Percentiles rank a stretch among this genome's conserved stretches.
Evolutionary conservation across 2,329 filamentous ascomycete genomes (phyloP).

Genomic region (Pseudocercospora pini-densiflorae): DNA sequence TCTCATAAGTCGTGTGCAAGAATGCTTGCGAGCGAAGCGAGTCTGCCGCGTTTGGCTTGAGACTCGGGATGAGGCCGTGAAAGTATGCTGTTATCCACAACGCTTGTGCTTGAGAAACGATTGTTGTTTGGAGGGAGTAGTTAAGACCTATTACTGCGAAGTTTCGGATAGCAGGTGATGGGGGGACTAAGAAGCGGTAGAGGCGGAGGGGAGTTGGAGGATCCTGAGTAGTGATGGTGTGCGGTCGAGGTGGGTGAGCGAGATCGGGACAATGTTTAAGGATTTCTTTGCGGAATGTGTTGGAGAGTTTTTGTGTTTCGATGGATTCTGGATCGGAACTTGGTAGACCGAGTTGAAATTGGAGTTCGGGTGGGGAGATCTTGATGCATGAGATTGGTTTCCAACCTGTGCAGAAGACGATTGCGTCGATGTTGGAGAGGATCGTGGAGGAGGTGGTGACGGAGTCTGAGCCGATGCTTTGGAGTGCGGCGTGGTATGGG

Average conservation of each 20-base stretch:
- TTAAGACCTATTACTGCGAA: conserved; percentile 14
- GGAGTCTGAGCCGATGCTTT: neutral
- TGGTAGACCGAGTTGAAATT: neutral
- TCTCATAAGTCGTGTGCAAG: conserved; percentile 10
- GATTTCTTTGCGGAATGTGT: neutral
- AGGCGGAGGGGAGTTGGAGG: neutral
- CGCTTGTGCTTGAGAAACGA: conserved; percentile 14
- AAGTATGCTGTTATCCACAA: conserved; percentile 22
- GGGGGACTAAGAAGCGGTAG: conserved; percentile 14
- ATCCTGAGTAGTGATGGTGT: neutral
- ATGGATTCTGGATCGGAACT: neutral
- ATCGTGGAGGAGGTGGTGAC: neutral
- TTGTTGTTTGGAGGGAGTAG: conserved; percentile 13
- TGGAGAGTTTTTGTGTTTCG: neutral
- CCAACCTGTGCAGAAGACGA: conserved; percentile 16
- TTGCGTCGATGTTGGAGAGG: neutral
- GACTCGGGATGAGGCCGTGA: neutral
- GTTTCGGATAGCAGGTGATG: neutral
- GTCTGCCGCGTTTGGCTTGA: neutral
- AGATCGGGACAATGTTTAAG: neutral
- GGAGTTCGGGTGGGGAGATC: conserved; percentile 1
- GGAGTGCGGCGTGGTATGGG: conserved; percentile 14
- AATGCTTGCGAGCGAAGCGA: neutral
- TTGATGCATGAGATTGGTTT: neutral
- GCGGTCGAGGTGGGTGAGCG: neutral